A percentile compares a stretch with the other conserved stretches of the same genome.
Conservation (phyloP, 2,329 filamentous ascomycete species). For the Penicillium sp. region DNA sequence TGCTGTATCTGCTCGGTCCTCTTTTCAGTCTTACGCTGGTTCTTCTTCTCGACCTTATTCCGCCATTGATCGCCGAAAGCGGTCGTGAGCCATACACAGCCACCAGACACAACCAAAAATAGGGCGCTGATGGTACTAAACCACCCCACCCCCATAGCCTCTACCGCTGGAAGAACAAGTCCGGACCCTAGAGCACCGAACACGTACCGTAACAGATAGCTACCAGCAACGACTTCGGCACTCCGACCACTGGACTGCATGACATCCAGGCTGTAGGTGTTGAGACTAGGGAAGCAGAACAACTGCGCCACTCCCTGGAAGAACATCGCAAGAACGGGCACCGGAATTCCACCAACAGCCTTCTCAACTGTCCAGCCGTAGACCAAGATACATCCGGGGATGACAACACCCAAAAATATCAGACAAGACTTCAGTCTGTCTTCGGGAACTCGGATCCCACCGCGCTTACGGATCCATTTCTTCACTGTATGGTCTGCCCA, state of each 20-base stretch:
- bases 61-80: constrained; percentile 54
- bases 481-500: constrained; percentile 68
- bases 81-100: constrained; percentile 49
- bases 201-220: constrained; percentile 74
- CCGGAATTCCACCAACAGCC: constrained; percentile 53
- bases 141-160: constrained; percentile 75
- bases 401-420: constrained; percentile 55
- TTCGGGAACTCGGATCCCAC: constrained; percentile 62
- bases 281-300: constrained; percentile 72
- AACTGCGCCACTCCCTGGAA: constrained; percentile 71
- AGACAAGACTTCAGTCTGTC: constrained; percentile 63
- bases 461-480: constrained; percentile 59
- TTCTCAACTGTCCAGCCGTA: constrained; percentile 66
- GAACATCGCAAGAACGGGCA: constrained; percentile 71
- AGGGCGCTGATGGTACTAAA: constrained; percentile 67
- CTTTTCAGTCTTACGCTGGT: constrained; percentile 35
- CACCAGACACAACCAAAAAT: constrained; percentile 53
- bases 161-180: constrained; percentile 69
- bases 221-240: constrained; percentile 74
- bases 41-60: constrained; percentile 52
- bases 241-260: constrained; percentile 62
- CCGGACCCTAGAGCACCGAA: constrained; percentile 71
- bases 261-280: constrained; percentile 80
- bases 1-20: constrained; percentile 1
- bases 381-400: constrained; percentile 63